Evolutionary conservation across 2,329 filamentous ascomycete species (phyloP).

Genomic region (Biscogniauxia marginata): DNA sequence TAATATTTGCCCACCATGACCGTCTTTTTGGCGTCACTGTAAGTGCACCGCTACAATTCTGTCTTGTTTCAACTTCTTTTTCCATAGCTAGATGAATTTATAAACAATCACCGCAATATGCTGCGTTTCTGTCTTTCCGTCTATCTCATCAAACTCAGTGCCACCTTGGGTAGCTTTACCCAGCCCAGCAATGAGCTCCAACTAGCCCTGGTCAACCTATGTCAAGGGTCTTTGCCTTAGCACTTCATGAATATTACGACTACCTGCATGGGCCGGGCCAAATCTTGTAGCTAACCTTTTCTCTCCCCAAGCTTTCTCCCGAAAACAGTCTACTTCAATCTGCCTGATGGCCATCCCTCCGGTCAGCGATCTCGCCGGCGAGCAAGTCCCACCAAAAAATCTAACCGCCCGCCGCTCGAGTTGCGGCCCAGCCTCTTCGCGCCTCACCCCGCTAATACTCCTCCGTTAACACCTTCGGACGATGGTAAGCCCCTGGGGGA

Average conservation of each 20-base stretch:
- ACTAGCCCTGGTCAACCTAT: background rate
- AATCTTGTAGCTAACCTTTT: conserved; percentile 10
- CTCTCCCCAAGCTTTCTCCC: conserved; percentile 74
- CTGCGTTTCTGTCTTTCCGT: background rate
- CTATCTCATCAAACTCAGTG: conserved; percentile 6
- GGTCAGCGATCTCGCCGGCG: conserved; percentile 33
- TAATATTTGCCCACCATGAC: conserved; percentile 41
- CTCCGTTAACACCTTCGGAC: conserved; percentile 53
- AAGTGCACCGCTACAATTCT: too few relatives aligned
- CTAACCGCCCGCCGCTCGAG: conserved; percentile 29
- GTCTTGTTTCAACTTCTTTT: too few relatives aligned
- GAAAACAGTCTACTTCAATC: conserved; percentile 85
- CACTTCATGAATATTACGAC: conserved; percentile 7
- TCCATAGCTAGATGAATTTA: too few relatives aligned
- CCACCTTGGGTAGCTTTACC: background rate
- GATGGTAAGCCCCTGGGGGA: conserved; percentile 39
- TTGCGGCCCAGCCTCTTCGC: conserved; percentile 54
- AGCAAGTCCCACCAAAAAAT: conserved; percentile 28
- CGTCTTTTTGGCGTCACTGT: conserved; percentile 51
- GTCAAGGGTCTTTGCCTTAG: background rate
- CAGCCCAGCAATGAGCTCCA: background rate
- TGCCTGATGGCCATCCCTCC: conserved; percentile 52
- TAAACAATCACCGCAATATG: background rate
- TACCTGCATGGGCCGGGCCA: conserved; percentile 11
- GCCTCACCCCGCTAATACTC: conserved; percentile 48